A percentile compares a stretch with the other conserved stretches of the same genome.
These are phyloP conservation scores for Scleroderma bovista DNA, from an alignment of 768 basidiomycete species.

Conservation along the genomic window DNA sequence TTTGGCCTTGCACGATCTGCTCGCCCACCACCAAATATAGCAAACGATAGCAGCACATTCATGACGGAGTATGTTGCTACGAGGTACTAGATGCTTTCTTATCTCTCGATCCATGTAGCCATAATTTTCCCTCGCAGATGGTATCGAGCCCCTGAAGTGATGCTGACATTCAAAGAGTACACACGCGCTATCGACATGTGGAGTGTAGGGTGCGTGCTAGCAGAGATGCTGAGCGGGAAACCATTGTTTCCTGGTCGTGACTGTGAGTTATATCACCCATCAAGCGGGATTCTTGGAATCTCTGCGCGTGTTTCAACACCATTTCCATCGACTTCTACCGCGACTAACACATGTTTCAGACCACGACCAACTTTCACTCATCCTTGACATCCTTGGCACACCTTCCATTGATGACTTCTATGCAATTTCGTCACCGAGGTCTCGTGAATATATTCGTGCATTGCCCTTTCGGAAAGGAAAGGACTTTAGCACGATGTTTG, in stretches of 20 bases:
- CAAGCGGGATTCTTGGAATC: background rate
- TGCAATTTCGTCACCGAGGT: constrained; percentile 75
- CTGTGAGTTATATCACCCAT: constrained; percentile 39
- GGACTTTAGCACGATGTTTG: constrained; percentile 64
- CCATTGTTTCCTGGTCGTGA: constrained; percentile 94
- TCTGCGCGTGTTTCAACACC: background rate
- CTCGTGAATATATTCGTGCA: constrained; percentile 84
- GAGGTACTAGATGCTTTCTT: constrained; percentile 38
- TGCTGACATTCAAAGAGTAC: constrained; percentile 97
- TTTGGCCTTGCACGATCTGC: constrained; percentile 84
- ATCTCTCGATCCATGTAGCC: background rate
- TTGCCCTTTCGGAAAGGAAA: constrained; percentile 82
- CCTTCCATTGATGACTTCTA: constrained; percentile 92
- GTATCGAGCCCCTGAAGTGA: constrained; percentile 97
- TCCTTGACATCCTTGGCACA: constrained; percentile 91
- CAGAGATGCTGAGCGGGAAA: constrained; percentile 90
- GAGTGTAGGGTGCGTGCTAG: constrained; percentile 82
- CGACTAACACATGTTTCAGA: constrained; percentile 38
- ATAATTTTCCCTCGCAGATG: constrained; percentile 45
- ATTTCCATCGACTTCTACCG: background rate
- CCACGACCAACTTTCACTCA: constrained; percentile 89
- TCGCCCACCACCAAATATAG: constrained; percentile 65
- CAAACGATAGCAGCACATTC: constrained; percentile 71
- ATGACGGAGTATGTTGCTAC: constrained; percentile 97
- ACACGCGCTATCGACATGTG: constrained; percentile 84